phyloP scores from a whole-genome alignment of 441 rosid species.

The Euphorbia neoarborescens region DNA sequence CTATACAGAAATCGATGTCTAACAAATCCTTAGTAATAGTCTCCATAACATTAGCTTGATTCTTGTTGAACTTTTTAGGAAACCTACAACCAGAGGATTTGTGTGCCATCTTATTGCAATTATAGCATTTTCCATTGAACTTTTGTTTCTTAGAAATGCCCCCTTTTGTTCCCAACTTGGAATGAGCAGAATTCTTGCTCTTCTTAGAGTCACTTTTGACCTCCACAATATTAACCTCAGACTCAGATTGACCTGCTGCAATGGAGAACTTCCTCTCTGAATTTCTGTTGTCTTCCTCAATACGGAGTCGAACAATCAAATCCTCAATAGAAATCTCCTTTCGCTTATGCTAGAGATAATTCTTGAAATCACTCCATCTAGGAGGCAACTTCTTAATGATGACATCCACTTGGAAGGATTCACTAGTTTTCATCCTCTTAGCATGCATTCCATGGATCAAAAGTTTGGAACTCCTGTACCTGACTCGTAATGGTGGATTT shows the following conservation, averaged over 20 bases:
- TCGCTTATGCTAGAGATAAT: too few relatives aligned
- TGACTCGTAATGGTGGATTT: too few relatives aligned
- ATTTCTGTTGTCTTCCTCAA: too few relatives aligned
- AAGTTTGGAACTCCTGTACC: too few relatives aligned
- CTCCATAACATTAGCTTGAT: background rate
- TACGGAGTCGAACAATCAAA: background rate
- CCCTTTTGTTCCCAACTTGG: background rate
- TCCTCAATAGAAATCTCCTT: background rate
- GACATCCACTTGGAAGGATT: too few relatives aligned
- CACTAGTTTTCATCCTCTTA: too few relatives aligned
- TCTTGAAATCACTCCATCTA: too few relatives aligned
- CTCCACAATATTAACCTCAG: background rate
- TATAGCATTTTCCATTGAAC: background rate
- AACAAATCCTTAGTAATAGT: background rate
- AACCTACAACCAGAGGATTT: background rate
- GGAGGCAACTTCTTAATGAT: too few relatives aligned
- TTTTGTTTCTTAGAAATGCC: background rate
- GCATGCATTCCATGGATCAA: too few relatives aligned
- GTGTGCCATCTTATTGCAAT: background rate
- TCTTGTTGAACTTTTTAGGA: background rate
- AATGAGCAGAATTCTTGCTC: background rate
- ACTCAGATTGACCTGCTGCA: background rate
- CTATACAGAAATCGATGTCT: background rate
- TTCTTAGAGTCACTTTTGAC: background rate
- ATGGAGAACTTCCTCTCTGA: too few relatives aligned